phyloP scores from a whole-genome alignment of 495 filamentous ascomycete species.

The Hyaloscypha finlandica region DNA sequence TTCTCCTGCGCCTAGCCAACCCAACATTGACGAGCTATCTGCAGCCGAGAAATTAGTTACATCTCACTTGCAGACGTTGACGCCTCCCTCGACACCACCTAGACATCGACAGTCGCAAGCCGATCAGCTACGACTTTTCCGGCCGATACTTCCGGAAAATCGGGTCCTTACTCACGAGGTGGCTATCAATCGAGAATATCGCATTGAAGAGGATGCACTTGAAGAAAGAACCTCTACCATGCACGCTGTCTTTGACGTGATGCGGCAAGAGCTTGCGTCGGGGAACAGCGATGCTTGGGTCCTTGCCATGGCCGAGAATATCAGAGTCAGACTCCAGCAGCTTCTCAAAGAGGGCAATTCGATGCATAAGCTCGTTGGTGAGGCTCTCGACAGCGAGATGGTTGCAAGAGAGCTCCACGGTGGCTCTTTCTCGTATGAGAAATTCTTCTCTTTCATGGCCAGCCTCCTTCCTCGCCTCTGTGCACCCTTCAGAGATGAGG shows the following conservation, averaged over 20 bases:
- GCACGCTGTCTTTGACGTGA: constrained; percentile 70
- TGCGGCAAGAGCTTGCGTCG: constrained; percentile 72
- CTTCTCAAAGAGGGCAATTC: constrained; percentile 78
- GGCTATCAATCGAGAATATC: constrained; percentile 83
- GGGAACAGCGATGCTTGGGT: constrained; percentile 76
- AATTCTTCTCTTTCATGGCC: constrained; percentile 89
- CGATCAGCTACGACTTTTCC: constrained; percentile 26
- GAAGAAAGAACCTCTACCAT: constrained; percentile 52
- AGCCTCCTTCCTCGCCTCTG: constrained; percentile 90
- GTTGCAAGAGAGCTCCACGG: constrained; percentile 74
- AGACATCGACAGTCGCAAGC: constrained; percentile 15
- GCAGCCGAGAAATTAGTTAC: constrained; percentile 28
- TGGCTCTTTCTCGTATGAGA: constrained; percentile 89
- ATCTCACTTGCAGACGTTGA: constrained; percentile 33
- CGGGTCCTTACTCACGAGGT: constrained; percentile 87
- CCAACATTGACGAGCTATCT: constrained; percentile 20
- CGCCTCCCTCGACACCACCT: constrained; percentile 32
- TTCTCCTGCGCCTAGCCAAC: constrained; percentile 10
- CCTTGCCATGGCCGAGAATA: constrained; percentile 80
- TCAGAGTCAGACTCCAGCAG: constrained; percentile 79
- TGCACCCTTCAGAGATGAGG: constrained; percentile 83
- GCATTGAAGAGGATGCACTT: constrained; percentile 53
- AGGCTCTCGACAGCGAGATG: constrained; percentile 78
- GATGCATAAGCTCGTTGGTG: constrained; percentile 80
- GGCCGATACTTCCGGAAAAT: constrained; percentile 74